A percentile compares a stretch with the other conserved stretches of the same genome.
Conservation (phyloP, 1,284 basidiomycete genomes). For the Microbotryum saponariae region DNA sequence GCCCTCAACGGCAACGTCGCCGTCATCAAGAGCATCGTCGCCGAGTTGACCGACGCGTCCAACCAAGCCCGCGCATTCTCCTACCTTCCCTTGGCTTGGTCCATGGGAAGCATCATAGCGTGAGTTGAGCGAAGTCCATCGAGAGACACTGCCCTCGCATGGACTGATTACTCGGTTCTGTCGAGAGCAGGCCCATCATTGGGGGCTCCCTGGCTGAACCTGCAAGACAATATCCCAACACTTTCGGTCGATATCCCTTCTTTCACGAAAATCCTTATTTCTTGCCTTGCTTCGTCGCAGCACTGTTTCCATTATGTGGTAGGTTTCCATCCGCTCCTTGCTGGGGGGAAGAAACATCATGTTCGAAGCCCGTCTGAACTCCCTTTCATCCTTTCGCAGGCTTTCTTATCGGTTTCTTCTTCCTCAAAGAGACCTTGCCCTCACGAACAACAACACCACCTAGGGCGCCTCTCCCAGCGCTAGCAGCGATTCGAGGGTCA, state of each 20-base stretch:
- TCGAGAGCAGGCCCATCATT: conserved; percentile 21
- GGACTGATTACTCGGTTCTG: neutral
- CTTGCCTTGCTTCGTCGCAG: conserved; percentile 41
- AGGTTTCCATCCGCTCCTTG: neutral
- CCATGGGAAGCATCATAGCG: conserved; percentile 27
- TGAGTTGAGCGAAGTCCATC: conserved; percentile 1
- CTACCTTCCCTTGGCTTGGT: conserved; percentile 32
- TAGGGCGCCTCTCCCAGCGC: neutral
- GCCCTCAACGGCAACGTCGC: conserved; percentile 37
- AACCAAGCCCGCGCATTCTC: conserved; percentile 35
- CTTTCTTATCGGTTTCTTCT: conserved; percentile 38
- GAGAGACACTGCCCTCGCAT: neutral
- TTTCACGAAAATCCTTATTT: conserved; percentile 39
- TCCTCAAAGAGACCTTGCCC: conserved; percentile 39
- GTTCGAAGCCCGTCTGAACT: neutral
- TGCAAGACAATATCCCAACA: conserved; percentile 33
- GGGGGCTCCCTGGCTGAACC: conserved; percentile 39
- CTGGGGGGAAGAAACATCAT: neutral
- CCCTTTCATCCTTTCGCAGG: neutral
- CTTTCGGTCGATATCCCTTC: conserved; percentile 30
- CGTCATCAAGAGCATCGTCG: conserved; percentile 37
- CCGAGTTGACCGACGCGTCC: conserved; percentile 35
- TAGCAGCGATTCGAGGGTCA: neutral
- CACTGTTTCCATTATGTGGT: conserved; percentile 35
- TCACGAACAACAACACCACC: no score